Percentiles rank a stretch among this genome's conserved stretches.
phyloP scores from a whole-genome alignment of 1,284 basidiomycete genomes.

The Cutaneotrichosporon sp. region DNA sequence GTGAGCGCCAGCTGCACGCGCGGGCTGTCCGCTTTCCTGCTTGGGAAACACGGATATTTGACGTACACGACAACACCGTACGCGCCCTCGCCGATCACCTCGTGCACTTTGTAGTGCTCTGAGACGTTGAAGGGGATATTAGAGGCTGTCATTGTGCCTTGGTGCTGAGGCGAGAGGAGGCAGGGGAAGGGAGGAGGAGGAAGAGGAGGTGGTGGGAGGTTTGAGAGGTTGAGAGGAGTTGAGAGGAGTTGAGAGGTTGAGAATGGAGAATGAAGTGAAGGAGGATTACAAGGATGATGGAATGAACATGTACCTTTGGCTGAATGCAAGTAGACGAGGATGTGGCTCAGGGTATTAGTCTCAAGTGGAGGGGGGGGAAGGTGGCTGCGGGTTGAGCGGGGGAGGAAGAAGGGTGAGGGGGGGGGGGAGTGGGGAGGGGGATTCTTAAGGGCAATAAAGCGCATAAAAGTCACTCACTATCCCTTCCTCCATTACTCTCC shows the following conservation, averaged over 20 bases:
- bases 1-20: not conserved
- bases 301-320: not conserved
- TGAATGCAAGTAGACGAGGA: not conserved
- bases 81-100: slow-evolving; percentile 86
- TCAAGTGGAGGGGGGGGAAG: too few relatives aligned
- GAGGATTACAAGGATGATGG: not conserved
- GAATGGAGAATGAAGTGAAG: not conserved
- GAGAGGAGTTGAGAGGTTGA: not conserved
- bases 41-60: not conserved
- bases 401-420: too few relatives aligned
- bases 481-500: too few relatives aligned
- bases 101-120: slow-evolving; percentile 78
- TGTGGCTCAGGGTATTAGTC: not conserved
- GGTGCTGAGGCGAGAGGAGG: not conserved
- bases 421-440: too few relatives aligned
- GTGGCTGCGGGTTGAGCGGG: not conserved
- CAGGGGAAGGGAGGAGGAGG: not conserved
- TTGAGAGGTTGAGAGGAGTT: not conserved
- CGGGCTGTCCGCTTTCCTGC: too few relatives aligned
- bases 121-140: slow-evolving; percentile 42
- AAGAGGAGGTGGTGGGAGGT: not conserved
- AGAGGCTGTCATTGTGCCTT: slow-evolving; percentile 24
- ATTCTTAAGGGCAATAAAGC: too few relatives aligned
- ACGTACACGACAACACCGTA: slow-evolving; percentile 70
- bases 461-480: too few relatives aligned